These are phyloP conservation scores for Boletus edulis DNA, from an alignment of 768 basidiomycete genomes.

Conservation along the genomic window DNA sequence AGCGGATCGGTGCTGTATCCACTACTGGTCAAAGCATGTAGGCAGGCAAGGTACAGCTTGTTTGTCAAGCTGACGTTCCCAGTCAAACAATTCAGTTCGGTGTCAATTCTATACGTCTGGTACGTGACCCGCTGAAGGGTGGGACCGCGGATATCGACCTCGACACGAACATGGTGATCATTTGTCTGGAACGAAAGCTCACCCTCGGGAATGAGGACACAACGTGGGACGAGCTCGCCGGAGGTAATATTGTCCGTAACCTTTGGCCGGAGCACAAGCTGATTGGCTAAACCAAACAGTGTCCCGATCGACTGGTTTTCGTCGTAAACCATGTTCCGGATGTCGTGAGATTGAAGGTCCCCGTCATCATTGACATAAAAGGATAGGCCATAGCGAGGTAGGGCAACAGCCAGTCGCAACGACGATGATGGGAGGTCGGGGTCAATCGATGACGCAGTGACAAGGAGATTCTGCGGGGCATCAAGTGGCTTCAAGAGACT, in stretches of 20 bases:
- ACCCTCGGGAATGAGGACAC: slow-evolving; percentile 42
- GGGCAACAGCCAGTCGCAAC: slow-evolving; percentile 23
- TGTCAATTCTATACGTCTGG: slow-evolving; percentile 32
- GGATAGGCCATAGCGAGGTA: slow-evolving; percentile 42
- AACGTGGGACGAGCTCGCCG: slow-evolving; percentile 11
- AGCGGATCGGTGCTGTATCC: slow-evolving; percentile 41
- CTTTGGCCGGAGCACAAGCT: slow-evolving; percentile 39
- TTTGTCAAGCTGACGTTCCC: slow-evolving; percentile 27
- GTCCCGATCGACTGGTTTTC: slow-evolving; percentile 40
- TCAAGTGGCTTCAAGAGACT: slow-evolving; percentile 25
- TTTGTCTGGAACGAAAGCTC: slow-evolving; percentile 13
- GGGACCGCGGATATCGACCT: slow-evolving; percentile 5
- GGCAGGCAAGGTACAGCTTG: slow-evolving; percentile 37
- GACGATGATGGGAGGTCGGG: background rate
- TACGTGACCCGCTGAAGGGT: slow-evolving; percentile 12
- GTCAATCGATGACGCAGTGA: slow-evolving; percentile 8
- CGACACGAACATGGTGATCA: slow-evolving; percentile 15
- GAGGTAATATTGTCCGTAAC: background rate
- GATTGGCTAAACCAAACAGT: slow-evolving; percentile 43
- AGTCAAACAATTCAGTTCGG: slow-evolving; percentile 27
- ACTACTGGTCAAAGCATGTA: slow-evolving; percentile 42
- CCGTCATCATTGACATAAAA: slow-evolving; percentile 37
- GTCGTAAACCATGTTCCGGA: slow-evolving; percentile 43
- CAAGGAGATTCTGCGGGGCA: slow-evolving; percentile 17
- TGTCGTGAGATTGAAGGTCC: slow-evolving; percentile 39